Evolutionary conservation across 352 stramenopile genomes (phyloP), one percentile per base, ranked within the genome.

Genomic region (Thalassiosira sp.): DNA sequence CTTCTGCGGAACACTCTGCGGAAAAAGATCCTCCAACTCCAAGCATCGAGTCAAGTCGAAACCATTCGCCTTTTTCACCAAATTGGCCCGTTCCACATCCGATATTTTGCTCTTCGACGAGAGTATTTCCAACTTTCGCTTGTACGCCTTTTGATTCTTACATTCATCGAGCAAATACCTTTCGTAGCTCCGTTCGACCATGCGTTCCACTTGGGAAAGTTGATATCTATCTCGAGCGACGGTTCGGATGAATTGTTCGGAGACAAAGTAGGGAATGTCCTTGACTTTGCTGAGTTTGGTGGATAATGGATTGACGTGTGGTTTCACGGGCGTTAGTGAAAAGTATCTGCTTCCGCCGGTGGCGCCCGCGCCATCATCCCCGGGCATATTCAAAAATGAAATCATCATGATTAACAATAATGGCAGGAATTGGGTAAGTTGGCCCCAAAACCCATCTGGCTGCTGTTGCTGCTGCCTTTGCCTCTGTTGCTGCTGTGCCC

Each of bases 231-330:
- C 87, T 16, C 88, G 71, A 27, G 84, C 71, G 24, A 89, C 82
- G 16, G 86, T 93, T 63, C 83, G 25, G 5, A 90, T n/a, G 71
- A 94, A 94, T 63, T 89, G 83, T 60, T 90, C 82, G 0, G 84
- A 78, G 10, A 94, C 89, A 72, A 81, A 94, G 73, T 91, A 94
- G 1, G 87, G 89, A 73, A 94, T 94, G 40, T 92, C 89, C 64
- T 87, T 87, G n/a, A 91, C 85, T 61, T 51, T 64, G 40, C 82
- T 86, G 7, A 90, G 24, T 58, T 86, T 88, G 25, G 88, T 93
- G 11, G 77, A 27, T 16, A 94, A 33, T 28, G 67, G 83, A 76
- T 91, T 88, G 0, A 64, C 62, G 77, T 81, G 63, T 70, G 64
- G 75, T 79, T 61, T 62, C 18, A 72, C 51, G 37, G 57, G 63